Conservation (phyloP, 768 basidiomycete species). For the Russula lepida region DNA sequence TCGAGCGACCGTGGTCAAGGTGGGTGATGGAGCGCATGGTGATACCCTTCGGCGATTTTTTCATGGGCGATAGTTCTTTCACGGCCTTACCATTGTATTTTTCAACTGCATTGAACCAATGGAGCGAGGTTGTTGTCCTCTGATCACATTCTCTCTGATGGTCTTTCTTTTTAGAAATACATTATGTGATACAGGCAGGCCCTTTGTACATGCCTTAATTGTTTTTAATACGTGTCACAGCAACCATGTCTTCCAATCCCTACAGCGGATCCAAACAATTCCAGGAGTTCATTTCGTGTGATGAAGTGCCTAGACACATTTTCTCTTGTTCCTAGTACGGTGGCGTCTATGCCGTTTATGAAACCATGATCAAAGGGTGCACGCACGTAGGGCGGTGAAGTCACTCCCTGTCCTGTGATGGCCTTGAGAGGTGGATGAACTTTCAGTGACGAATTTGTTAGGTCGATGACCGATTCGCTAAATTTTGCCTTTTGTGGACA, state of each 20-base stretch:
- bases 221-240: neutral
- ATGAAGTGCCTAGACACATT: neutral
- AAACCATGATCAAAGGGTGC: neutral
- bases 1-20: no score
- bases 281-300: neutral
- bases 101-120: neutral
- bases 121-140: neutral
- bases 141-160: neutral
- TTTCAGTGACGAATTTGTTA: neutral
- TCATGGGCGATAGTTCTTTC: neutral
- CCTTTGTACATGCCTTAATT: neutral
- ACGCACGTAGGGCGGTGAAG: neutral
- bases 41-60: neutral
- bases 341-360: neutral
- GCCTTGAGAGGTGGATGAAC: neutral
- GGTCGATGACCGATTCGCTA: neutral
- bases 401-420: neutral
- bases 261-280: neutral
- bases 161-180: neutral
- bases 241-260: neutral
- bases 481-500: neutral
- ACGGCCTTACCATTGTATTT: no score
- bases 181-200: neutral
- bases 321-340: neutral
- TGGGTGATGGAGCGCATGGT: neutral